phyloP scores from a whole-genome alignment of 208 protist genomes.

The Naegleria gruberi region DNA sequence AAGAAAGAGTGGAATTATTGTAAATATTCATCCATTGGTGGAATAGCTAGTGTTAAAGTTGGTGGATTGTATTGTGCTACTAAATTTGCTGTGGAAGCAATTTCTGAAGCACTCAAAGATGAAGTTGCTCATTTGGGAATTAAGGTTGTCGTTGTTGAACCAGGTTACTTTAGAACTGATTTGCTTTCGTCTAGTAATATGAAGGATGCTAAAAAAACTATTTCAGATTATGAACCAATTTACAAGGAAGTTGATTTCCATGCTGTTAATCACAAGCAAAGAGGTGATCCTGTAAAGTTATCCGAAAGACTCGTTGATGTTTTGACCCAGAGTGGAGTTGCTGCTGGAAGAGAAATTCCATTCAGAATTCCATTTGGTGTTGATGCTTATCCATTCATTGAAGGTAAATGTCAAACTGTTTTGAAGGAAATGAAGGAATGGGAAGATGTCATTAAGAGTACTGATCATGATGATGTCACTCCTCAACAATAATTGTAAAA shows the following conservation, averaged over 20 bases:
- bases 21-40: conserved; percentile 20
- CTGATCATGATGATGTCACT: not conserved
- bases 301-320: conserved; percentile 27
- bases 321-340: conserved; percentile 19
- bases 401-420: not conserved
- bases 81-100: conserved; percentile 31
- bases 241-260: not conserved
- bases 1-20: conserved; percentile 6
- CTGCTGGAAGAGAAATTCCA: not conserved
- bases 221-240: conserved; percentile 24
- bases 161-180: conserved; percentile 27
- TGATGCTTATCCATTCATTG: not conserved
- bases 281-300: conserved; percentile 26
- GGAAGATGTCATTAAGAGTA: not conserved
- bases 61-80: conserved; percentile 28
- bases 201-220: not conserved
- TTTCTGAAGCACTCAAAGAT: conserved; percentile 1
- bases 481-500: too few species aligned
- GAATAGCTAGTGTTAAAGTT: not conserved
- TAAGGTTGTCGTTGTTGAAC: conserved; percentile 23
- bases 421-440: not conserved
- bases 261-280: not conserved
- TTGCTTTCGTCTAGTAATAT: not conserved
- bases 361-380: not conserved
- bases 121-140: conserved; percentile 27